Evolutionary conservation across 129 eudicot genomes (phyloP).

Genomic region (Tagetes erecta): DNA sequence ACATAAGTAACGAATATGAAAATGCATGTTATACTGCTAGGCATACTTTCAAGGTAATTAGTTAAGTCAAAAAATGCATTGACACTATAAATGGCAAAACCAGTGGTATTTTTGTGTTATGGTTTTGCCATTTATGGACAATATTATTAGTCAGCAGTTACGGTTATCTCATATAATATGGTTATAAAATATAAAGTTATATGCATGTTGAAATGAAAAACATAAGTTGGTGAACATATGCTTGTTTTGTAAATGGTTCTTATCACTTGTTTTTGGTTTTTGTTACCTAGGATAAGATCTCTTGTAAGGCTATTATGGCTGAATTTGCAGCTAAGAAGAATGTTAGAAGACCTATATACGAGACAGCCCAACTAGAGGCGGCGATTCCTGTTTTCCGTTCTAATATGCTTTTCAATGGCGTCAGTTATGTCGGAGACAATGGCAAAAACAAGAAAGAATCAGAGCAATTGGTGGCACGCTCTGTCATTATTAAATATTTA

Average conservation of each 20-base stretch:
- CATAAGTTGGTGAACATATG: neutral
- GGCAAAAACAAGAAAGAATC: constrained; percentile 60
- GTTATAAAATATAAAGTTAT: neutral
- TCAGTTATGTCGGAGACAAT: constrained; percentile 43
- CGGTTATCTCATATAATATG: neutral
- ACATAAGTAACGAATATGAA: neutral
- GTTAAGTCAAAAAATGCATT: neutral
- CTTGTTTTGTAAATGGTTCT: neutral
- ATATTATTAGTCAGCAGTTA: neutral
- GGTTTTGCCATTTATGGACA: neutral
- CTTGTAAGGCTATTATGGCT: constrained; percentile 53
- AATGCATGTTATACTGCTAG: neutral
- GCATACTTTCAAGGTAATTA: neutral
- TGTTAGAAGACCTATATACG: constrained; percentile 38
- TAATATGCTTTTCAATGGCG: constrained; percentile 39
- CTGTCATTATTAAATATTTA: constrained; percentile 44
- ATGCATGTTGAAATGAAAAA: neutral
- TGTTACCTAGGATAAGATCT: constrained; percentile 43
- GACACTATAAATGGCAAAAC: too few relatives aligned
- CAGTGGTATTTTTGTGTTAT: too few relatives aligned
- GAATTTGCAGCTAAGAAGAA: constrained; percentile 53
- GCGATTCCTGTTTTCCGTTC: constrained; percentile 38
- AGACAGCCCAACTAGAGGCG: constrained; percentile 28
- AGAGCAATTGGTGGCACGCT: constrained; percentile 60
- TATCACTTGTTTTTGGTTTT: neutral